phyloP scores from a whole-genome alignment of 1,284 basidiomycete genomes.

The Thelephora terrestris region DNA sequence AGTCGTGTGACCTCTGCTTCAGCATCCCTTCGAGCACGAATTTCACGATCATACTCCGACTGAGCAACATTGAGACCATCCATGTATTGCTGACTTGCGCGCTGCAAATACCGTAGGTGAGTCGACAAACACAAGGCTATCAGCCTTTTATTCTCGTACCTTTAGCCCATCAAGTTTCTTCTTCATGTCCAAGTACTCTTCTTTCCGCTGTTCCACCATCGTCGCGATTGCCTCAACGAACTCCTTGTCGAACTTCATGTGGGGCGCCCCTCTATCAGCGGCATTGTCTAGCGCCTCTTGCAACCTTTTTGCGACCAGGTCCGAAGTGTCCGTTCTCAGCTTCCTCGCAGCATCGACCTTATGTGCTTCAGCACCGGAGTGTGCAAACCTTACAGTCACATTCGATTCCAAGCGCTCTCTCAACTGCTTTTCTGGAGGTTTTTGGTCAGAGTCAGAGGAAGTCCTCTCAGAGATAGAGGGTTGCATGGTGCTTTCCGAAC shows the following conservation, averaged over 20 bases:
- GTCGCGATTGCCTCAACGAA: conserved; percentile 68
- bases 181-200: conserved; percentile 60
- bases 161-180: conserved; percentile 78
- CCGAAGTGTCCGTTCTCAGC: conserved; percentile 29
- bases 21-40: conserved; percentile 78
- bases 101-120: conserved; percentile 29
- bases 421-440: conserved; percentile 3
- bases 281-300: conserved; percentile 57
- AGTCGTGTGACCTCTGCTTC: conserved; percentile 87
- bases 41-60: conserved; percentile 87
- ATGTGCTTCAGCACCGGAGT: conserved; percentile 17
- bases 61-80: conserved; percentile 89
- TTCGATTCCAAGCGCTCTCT: conserved; percentile 15
- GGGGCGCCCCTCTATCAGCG: conserved; percentile 49
- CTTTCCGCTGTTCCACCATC: conserved; percentile 59
- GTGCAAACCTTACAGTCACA: conserved; percentile 7
- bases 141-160: conserved; percentile 35
- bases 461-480: background rate
- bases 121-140: background rate
- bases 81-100: conserved; percentile 84
- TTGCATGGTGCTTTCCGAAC: background rate
- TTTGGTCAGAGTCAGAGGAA: background rate
- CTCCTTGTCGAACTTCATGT: conserved; percentile 63
- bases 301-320: conserved; percentile 40
- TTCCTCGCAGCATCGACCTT: conserved; percentile 22